A percentile compares a stretch with the other conserved stretches of the same genome.
Conservation (phyloP, 2,329 filamentous ascomycete species). For the Trichoderma hamatum region DNA sequence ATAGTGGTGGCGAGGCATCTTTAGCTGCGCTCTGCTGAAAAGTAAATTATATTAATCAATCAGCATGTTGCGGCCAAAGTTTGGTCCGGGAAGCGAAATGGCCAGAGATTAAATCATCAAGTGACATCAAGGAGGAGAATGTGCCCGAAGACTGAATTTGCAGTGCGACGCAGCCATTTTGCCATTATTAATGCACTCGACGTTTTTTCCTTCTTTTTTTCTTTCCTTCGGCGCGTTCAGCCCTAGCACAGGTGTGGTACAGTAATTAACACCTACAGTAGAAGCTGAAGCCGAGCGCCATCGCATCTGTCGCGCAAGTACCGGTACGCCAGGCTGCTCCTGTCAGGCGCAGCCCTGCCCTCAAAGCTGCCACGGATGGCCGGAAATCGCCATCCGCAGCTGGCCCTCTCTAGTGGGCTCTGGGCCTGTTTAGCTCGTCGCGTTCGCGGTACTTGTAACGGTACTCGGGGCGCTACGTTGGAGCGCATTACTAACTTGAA, state of each 20-base stretch:
- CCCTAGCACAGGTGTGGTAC: background rate
- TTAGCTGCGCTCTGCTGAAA: background rate
- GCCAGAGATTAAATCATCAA: background rate
- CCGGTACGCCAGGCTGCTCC: background rate
- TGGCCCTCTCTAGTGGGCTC: background rate
- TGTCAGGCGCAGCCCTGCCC: background rate
- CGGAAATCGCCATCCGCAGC: conserved; percentile 19
- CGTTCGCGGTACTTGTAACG: background rate
- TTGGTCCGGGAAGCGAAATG: background rate
- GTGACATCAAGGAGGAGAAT: background rate
- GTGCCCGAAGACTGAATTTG: background rate
- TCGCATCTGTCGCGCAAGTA: background rate
- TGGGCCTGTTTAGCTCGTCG: background rate
- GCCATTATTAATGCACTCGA: background rate
- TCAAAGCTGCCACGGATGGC: conserved; percentile 6
- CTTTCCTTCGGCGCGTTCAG: background rate
- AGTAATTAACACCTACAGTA: background rate
- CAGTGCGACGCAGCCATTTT: background rate
- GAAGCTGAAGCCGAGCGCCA: background rate
- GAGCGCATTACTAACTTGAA: background rate
- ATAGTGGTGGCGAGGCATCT: background rate
- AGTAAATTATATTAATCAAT: background rate
- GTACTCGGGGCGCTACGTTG: background rate
- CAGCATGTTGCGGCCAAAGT: background rate
- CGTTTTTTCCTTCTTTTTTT: background rate